phyloP scores from a whole-genome alignment of 2,329 filamentous ascomycete genomes.

The Amylocarpus encephaloides region DNA sequence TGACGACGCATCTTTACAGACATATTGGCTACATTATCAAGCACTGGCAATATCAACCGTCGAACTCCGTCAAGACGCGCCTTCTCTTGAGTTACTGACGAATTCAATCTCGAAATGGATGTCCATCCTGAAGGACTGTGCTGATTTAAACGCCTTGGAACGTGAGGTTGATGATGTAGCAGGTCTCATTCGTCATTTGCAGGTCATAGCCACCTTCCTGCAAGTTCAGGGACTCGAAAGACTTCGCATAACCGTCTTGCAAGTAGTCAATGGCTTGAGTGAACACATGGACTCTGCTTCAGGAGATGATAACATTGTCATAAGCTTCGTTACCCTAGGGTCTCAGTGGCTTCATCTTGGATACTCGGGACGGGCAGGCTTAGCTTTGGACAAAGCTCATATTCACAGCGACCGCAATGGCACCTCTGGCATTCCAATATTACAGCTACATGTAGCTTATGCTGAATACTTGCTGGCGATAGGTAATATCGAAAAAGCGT shows the following conservation, averaged over 20 bases:
- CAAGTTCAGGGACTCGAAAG: constrained; percentile 50
- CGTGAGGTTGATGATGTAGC: constrained; percentile 44
- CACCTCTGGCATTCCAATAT: constrained; percentile 38
- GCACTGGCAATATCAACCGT: constrained; percentile 21
- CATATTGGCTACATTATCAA: constrained; percentile 23
- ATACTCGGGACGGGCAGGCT: constrained; percentile 51
- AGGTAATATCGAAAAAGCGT: constrained; percentile 58
- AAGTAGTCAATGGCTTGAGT: constrained; percentile 40
- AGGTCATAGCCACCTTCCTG: constrained; percentile 48
- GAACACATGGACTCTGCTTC: constrained; percentile 38
- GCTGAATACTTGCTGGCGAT: constrained; percentile 68
- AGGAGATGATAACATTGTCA: constrained; percentile 36
- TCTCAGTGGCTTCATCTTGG: constrained; percentile 53
- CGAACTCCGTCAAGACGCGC: constrained; percentile 25
- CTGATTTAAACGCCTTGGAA: constrained; percentile 36
- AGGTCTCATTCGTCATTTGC: constrained; percentile 44
- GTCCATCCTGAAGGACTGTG: constrained; percentile 38
- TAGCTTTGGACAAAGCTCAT: constrained; percentile 53
- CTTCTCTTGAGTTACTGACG: constrained; percentile 22
- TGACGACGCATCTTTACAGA: constrained; percentile 22
- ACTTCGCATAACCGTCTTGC: constrained; percentile 41
- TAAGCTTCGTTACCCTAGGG: constrained; percentile 38
- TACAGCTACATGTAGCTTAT: constrained; percentile 62
- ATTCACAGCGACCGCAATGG: constrained; percentile 37
- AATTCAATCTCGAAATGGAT: constrained; percentile 27